phyloP scores from a whole-genome alignment of 768 basidiomycete species.

The Auriscalpium microsporum region DNA sequence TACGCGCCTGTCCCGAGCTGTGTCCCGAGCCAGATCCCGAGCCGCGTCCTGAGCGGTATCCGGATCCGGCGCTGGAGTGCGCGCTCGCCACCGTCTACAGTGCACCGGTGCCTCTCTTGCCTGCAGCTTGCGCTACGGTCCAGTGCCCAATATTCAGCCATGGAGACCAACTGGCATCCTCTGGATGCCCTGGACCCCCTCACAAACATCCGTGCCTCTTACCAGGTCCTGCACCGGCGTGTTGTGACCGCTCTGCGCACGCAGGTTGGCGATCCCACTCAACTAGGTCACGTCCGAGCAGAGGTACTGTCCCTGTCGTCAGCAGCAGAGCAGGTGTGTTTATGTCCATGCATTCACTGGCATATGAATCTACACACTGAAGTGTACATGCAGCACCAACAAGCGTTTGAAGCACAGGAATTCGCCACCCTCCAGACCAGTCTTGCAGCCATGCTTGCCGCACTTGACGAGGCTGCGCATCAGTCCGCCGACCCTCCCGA shows the following conservation, averaged over 20 bases:
- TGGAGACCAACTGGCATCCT: no score
- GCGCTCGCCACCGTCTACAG: no score
- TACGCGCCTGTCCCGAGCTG: no score
- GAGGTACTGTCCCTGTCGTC: not conserved
- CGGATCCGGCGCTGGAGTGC: no score
- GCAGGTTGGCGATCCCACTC: not conserved
- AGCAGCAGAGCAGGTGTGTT: not conserved
- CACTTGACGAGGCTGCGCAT: not conserved
- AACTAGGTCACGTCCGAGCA: not conserved
- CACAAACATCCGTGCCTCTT: not conserved
- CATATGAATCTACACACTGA: not conserved
- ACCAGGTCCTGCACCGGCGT: not conserved
- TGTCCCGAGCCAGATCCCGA: no score
- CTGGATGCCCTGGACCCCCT: not conserved
- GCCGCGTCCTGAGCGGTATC: no score
- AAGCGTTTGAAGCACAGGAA: not conserved
- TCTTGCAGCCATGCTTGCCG: not conserved
- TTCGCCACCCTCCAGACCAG: not conserved
- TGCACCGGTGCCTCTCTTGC: no score
- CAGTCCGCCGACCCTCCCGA: not conserved
- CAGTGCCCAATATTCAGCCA: no score
- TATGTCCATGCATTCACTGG: not conserved
- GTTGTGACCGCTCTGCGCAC: not conserved
- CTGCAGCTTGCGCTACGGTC: no score
- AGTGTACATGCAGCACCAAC: not conserved